Base-by-base conservation (phyloP, 176 grass and related monocot species). In the Ampelocalamus luodianensis region DNA sequence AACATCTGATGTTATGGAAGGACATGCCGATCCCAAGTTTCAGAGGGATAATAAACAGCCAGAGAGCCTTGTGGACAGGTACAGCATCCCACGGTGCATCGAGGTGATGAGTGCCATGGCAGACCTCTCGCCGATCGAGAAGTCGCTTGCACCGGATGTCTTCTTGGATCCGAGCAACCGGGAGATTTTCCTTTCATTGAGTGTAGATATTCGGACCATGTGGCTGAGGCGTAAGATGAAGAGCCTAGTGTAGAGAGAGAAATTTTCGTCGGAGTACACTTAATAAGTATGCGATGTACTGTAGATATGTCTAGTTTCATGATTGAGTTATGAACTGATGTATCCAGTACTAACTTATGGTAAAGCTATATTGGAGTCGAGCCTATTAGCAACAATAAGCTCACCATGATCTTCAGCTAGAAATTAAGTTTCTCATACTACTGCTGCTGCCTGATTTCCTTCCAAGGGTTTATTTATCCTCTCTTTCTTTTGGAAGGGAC, bases 151-250 rank as follows among this genome's bases (percentile, higher is more conserved):
- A 5, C 87, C 90, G 0, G 90, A 92, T 8, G 27, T 89, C 38
- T 92, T 92, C 83, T 63, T 92, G 84, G 87, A 92, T 6, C 16
- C 79, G 1, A 89, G 45, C 84, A 89, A 89, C 77, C 65, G 90
- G 20, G 90, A 92, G 76, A 92, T 92, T 58, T 92, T 92, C 76
- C 84, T 92, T 37, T 89, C 90, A 9, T 70, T 92, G 45, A 65
- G 62, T 87, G 79, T 83, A 80, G 87, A 89, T 89, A 80, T 92
- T 74, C 88, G 90, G 71, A 75, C 84, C 70, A 81, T 92, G 64
- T 92, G 90, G 90, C 85, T 92, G 84, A 92, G 65, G 76, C 90
- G 90, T 44, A 89, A 89, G 83, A 89, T 92, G 75, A 87, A 86
- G 76, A 86, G 38, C 76, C 69, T 92, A 54, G 79, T 84, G 63